These are phyloP conservation scores for Pulveroboletus sp. DNA, from an alignment of 768 basidiomycete species.

Conservation along the genomic window DNA sequence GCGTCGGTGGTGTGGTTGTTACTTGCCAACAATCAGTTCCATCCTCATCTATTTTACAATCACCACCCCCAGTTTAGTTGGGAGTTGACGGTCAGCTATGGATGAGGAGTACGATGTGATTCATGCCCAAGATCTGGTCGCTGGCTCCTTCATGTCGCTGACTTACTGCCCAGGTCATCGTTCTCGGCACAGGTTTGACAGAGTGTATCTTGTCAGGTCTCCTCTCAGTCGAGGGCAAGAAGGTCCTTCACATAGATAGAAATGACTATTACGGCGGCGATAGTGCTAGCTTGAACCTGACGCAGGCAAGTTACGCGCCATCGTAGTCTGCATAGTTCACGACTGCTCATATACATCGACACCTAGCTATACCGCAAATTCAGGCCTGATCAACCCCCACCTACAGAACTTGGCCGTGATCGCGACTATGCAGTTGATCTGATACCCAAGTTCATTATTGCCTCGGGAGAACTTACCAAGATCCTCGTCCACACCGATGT, in stretches of 20 bases:
- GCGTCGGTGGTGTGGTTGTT: slow-evolving; percentile 3
- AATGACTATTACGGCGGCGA: slow-evolving; percentile 99
- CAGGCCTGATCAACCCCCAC: slow-evolving; percentile 69
- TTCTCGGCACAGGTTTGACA: slow-evolving; percentile 94
- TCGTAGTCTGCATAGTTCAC: not conserved
- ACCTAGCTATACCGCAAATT: slow-evolving; percentile 92
- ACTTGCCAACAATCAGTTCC: slow-evolving; percentile 14
- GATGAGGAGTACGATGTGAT: slow-evolving; percentile 98
- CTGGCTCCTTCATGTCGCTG: slow-evolving; percentile 8
- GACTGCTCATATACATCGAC: slow-evolving; percentile 19
- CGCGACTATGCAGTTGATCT: slow-evolving; percentile 98
- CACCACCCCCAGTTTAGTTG: slow-evolving; percentile 6
- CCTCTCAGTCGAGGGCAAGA: slow-evolving; percentile 99
- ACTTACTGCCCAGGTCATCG: slow-evolving; percentile 57
- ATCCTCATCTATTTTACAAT: slow-evolving; percentile 9
- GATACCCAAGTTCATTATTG: slow-evolving; percentile 98
- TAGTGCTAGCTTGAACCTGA: slow-evolving; percentile 93
- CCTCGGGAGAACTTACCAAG: slow-evolving; percentile 94
- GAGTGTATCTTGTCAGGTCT: slow-evolving; percentile 98
- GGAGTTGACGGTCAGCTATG: slow-evolving; percentile 48
- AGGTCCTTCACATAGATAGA: slow-evolving; percentile 97
- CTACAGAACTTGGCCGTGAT: slow-evolving; percentile 87
- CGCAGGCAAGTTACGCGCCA: slow-evolving; percentile 61
- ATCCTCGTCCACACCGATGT: slow-evolving; percentile 99
- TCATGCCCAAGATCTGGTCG: slow-evolving; percentile 17